Evolutionary conservation across 345 rosid species (phyloP).

Genomic region (Lepidium africanum): DNA sequence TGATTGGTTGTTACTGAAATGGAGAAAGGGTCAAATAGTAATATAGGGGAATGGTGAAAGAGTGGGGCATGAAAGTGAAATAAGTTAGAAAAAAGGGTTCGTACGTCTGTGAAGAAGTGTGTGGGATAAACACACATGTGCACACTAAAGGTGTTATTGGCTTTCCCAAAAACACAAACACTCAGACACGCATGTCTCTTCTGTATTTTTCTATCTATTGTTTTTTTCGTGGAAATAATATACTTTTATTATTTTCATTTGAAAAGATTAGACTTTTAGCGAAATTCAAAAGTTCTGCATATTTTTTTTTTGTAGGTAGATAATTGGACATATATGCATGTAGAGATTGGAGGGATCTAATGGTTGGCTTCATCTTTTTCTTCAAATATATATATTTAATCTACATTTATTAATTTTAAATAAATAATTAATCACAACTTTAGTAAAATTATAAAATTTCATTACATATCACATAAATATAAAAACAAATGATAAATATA

Average conservation of each 20-base stretch:
- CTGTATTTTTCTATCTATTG: neutral
- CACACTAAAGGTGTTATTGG: conserved; percentile 12
- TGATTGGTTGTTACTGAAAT: no score
- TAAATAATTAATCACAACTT: no score
- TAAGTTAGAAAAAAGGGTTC: conserved; percentile 14
- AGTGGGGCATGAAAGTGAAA: conserved; percentile 13
- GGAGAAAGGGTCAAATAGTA: neutral
- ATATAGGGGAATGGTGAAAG: neutral
- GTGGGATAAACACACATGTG: conserved; percentile 22
- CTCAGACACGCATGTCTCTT: conserved; percentile 34
- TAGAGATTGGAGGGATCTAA: neutral
- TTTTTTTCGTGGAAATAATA: neutral
- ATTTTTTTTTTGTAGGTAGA: neutral
- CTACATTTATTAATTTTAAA: no score
- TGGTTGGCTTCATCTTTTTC: no score
- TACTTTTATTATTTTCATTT: neutral
- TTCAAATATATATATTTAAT: no score
- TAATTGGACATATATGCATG: conserved; percentile 14
- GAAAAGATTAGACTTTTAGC: conserved; percentile 3
- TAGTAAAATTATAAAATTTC: no score
- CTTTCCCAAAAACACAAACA: conserved; percentile 32
- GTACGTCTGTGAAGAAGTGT: conserved; percentile 14
- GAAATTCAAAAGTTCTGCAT: neutral
- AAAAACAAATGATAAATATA: no score
- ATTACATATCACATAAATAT: no score